Percentiles rank a stretch among this genome's conserved stretches.
phyloP scores from a whole-genome alignment of 2,329 filamentous ascomycete genomes.

The Berkeleyomyces rouxiae region DNA sequence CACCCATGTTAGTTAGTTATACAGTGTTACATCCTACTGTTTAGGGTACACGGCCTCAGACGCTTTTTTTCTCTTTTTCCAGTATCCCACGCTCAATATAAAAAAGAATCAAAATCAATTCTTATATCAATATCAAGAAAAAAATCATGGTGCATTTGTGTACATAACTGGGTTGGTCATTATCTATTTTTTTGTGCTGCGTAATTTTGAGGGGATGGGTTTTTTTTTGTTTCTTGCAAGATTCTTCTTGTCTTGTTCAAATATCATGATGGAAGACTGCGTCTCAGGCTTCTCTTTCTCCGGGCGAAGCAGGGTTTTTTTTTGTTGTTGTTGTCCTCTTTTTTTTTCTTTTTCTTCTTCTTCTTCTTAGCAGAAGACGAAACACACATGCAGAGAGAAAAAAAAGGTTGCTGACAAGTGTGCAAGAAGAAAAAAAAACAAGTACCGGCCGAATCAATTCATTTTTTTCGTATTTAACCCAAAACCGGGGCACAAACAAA shows the following conservation, averaged over 20 bases:
- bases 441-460: slow-evolving; percentile 15
- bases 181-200: no score
- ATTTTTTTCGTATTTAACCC: slow-evolving; percentile 23
- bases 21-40: no score
- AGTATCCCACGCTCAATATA: not conserved
- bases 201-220: not conserved
- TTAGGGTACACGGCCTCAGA: no score
- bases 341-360: not conserved
- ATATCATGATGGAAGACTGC: no score
- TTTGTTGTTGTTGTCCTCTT: not conserved
- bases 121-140: no score
- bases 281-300: no score
- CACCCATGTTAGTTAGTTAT: no score
- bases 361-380: not conserved
- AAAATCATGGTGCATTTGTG: no score
- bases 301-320: no score
- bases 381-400: not conserved
- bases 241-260: not conserved
- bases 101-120: not conserved
- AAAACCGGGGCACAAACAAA: slow-evolving; percentile 23
- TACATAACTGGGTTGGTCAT: no score
- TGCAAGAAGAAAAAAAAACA: slow-evolving; percentile 5
- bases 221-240: not conserved
- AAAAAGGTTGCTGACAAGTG: not conserved
- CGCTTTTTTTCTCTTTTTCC: not conserved